Evolutionary conservation across 805 yeast species (phyloP), one percentile per base, ranked within the genome.

Genomic region (Suhomyces tanzawaensis): DNA sequence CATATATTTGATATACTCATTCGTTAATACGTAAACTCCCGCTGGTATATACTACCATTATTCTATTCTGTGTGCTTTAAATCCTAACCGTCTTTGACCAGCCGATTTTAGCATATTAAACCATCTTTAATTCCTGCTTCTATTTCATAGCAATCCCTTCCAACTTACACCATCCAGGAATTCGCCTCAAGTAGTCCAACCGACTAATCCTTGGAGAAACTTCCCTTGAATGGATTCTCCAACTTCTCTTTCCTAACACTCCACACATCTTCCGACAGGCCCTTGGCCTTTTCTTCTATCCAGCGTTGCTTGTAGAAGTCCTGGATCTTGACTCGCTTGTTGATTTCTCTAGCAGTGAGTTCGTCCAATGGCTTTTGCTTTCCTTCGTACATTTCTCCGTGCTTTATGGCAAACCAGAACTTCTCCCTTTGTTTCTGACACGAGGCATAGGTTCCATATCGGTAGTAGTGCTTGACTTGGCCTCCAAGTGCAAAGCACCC

Each of bases 401-500:
- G 76, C 37, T 71, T 68, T 31, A 90, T 49, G 47, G 97, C 89
- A 59, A 91, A 91, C 71, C 83, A 82, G 52, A 89, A 71, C 64
- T 88, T 87, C 17, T 74, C 79, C 36, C 85, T 70, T 51, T 85
- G 85, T 35, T 73, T 74, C 30, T 71, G 72, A 60, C 98, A 91
- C 43, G 77, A 67, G 35, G 81, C 79, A 51, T 87, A 72, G 29
- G 81, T 78, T 2, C 97, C 97, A 54, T 79, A 84, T 38, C 97
- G 69, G 57, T 90, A 91, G 52, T 85, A 84, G 60, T 84, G 76
- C 43, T 95, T 76, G 15, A 86, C 64, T 55, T 90, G 96, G 0
- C 97, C 97, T 3, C 96, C 97, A 3, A 90, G 55, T 0, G 97
- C 85, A 63, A 85, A 88, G 58, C 98, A 91, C 32, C 78, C 81